Evolutionary conservation across 2,329 filamentous ascomycete genomes (phyloP).

Genomic region (Thermochaetoides dissita): DNA sequence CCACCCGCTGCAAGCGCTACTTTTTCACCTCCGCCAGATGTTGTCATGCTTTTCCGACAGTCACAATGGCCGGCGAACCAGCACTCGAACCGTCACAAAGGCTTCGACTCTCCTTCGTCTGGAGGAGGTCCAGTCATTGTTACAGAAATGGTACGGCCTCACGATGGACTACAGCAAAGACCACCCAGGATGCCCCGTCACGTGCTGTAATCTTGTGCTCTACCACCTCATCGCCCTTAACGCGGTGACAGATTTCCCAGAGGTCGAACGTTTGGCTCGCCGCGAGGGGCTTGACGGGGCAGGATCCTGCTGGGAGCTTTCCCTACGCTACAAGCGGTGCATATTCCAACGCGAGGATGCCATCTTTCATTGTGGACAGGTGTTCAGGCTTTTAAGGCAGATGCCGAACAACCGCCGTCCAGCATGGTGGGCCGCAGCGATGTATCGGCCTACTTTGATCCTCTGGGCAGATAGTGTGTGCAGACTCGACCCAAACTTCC

Average conservation of each 20-base stretch:
- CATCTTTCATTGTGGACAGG: conserved; percentile 54
- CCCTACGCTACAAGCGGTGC: conserved; percentile 46
- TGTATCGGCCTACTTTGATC: conserved; percentile 52
- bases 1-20: conserved; percentile 52
- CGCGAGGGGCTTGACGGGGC: conserved; percentile 43
- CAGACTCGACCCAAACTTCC: conserved; percentile 30
- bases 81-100: conserved; percentile 37
- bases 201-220: conserved; percentile 51
- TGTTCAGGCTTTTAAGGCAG: conserved; percentile 43
- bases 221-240: conserved; percentile 61
- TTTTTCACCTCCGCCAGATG: conserved; percentile 51
- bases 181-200: conserved; percentile 44
- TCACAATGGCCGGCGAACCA: conserved; percentile 27
- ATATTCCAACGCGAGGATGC: conserved; percentile 50
- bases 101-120: conserved; percentile 45
- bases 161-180: conserved; percentile 39
- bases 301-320: conserved; percentile 38
- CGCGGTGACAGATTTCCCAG: conserved; percentile 51
- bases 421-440: conserved; percentile 56
- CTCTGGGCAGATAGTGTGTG: conserved; percentile 48
- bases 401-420: conserved; percentile 49
- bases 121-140: conserved; percentile 48
- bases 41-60: conserved; percentile 50
- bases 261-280: conserved; percentile 52
- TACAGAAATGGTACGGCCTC: conserved; percentile 56